Evolutionary conservation across 352 stramenopile species (phyloP), one percentile per base, ranked within the genome.

Genomic region (Aphanomyces euteiches): DNA sequence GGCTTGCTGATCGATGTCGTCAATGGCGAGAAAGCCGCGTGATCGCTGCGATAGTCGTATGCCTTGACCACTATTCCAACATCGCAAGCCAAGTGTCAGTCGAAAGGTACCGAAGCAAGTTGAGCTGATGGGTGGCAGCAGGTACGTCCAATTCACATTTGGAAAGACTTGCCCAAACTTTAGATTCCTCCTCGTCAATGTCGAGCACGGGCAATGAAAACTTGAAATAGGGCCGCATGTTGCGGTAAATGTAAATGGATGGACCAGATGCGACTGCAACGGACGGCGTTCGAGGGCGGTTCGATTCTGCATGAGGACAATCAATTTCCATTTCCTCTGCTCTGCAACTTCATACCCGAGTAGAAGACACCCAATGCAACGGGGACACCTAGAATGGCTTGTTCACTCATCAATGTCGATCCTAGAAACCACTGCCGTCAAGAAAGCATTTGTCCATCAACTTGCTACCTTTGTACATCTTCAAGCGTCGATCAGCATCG

Each of bases 211-310:
- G 89, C 4, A 93, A 76, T 7, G 85, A 93, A 71, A 97, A 96
- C 70, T 96, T 97, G 78, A 93, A 96, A 72, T 96, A 91, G 3
- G 89, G 89, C 3, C 88, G 81, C 69, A 96, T 90, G 74, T 96
- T 95, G 63, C 88, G 87, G 72, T 96, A 97, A 53, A 96, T 96
- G 79, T 95, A 97, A 53, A 96, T 87, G 72, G 84, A 92, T 19
- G 88, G 84, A 6, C 87, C 87, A 0, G 88, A 90, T 5, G 88
- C 89, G 12, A 97, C 88, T 8, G 90, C 90, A 39, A 97, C 84
- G 2, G 86, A 84, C 38, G 90, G 89, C 19, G 92, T 87, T 10
- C 86, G 81, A 17, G 88, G 87, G 3, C 83, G 77, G 57, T 73
- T 83, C 7, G 77, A 82, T 67, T 95, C 88, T 78, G 37, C 66